phyloP scores from a whole-genome alignment of 2,329 filamentous ascomycete species.

The Apiospora aurea region DNA sequence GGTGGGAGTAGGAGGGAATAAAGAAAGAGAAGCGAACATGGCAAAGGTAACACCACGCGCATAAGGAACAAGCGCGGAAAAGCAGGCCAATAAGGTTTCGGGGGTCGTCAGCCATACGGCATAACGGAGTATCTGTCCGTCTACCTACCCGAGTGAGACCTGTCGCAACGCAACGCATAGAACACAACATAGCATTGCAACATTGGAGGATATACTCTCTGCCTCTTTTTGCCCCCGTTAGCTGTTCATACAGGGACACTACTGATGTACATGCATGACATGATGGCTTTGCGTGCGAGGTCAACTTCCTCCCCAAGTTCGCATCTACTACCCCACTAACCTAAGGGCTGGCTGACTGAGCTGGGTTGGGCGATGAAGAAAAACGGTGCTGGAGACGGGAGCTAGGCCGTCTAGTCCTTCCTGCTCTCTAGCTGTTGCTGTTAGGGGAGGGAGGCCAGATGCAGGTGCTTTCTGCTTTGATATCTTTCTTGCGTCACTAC shows the following conservation, averaged over 20 bases:
- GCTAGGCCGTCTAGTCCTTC: neutral
- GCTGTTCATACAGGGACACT: neutral
- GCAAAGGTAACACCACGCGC: slow-evolving; percentile 11
- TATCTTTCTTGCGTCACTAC: slow-evolving; percentile 6
- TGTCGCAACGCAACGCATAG: slow-evolving; percentile 12
- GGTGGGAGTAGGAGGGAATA: neutral
- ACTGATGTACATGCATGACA: neutral
- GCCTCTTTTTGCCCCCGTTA: neutral
- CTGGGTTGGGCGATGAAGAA: slow-evolving; percentile 6
- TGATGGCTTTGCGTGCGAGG: neutral
- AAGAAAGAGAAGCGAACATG: neutral
- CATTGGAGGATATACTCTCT: neutral
- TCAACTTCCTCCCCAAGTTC: neutral
- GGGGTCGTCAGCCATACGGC: slow-evolving; percentile 21
- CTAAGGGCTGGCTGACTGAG: neutral
- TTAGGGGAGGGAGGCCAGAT: neutral
- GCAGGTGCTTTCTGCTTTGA: neutral
- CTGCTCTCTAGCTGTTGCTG: neutral
- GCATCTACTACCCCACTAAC: neutral
- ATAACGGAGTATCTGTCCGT: slow-evolving; percentile 12
- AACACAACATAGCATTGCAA: neutral
- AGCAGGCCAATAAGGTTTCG: slow-evolving; percentile 19
- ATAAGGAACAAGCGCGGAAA: slow-evolving; percentile 1
- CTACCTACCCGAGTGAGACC: slow-evolving; percentile 14
- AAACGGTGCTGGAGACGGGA: slow-evolving; percentile 13